Conservation (phyloP, 352 stramenopile genomes). For the Phytophthora melonis region DNA sequence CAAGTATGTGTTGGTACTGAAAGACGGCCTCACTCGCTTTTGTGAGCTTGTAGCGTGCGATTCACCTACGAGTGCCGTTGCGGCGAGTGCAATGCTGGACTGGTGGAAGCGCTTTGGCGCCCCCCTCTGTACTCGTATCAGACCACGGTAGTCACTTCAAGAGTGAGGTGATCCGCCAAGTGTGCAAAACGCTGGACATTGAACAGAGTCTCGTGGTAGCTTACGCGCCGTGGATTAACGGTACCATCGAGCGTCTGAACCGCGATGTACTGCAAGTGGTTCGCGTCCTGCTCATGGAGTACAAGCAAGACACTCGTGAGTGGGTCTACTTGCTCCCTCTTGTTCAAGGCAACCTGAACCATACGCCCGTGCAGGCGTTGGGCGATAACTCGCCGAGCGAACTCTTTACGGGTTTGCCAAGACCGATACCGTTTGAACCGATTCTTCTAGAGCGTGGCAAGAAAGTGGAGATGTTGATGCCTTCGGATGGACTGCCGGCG, state of each 20-base stretch:
- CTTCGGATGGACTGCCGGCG: background rate
- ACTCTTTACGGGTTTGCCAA: conserved; percentile 21
- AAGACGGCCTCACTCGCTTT: conserved; percentile 18
- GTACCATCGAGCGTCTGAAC: conserved; percentile 29
- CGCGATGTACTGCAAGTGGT: conserved; percentile 26
- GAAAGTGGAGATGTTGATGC: too few relatives aligned
- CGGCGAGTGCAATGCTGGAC: conserved; percentile 10
- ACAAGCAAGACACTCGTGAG: conserved; percentile 6
- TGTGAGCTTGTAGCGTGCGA: conserved; percentile 16
- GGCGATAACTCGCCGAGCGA: conserved; percentile 9
- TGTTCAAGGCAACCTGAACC: conserved; percentile 30
- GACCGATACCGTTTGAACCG: background rate
- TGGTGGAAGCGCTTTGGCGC: conserved; percentile 26
- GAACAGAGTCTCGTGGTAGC: conserved; percentile 1
- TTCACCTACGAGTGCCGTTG: conserved; percentile 12
- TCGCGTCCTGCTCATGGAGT: conserved; percentile 18
- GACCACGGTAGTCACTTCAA: conserved; percentile 31
- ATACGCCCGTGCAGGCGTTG: conserved; percentile 17
- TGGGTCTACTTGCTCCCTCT: conserved; percentile 18
- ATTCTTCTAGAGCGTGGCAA: background rate
- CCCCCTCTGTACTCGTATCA: conserved; percentile 10
- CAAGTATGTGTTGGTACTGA: conserved; percentile 16
- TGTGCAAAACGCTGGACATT: background rate
- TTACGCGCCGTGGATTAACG: conserved; percentile 27
- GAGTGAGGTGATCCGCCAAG: conserved; percentile 4